These are phyloP conservation scores for Pseudogymnoascus sp. DNA, from an alignment of 2,329 filamentous ascomycete genomes.

Conservation along the genomic window DNA sequence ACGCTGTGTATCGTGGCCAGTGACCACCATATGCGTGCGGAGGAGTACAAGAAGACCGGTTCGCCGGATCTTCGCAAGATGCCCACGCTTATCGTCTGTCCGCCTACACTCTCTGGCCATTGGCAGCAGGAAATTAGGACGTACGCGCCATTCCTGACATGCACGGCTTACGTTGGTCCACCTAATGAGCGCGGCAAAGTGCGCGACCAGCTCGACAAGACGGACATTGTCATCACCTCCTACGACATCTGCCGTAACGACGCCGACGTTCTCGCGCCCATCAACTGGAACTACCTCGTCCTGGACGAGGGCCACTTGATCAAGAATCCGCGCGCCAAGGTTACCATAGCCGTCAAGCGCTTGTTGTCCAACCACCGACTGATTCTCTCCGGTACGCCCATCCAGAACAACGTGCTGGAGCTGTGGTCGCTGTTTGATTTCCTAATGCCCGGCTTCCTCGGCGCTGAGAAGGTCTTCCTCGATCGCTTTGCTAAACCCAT, in stretches of 20 bases:
- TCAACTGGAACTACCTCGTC: constrained; percentile 96
- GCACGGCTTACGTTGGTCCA: constrained; percentile 84
- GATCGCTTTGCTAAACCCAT: constrained; percentile 89
- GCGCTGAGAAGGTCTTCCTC: constrained; percentile 88
- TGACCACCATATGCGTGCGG: constrained; percentile 87
- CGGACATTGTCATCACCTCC: constrained; percentile 92
- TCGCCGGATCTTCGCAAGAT: constrained; percentile 69
- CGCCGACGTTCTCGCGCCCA: constrained; percentile 69
- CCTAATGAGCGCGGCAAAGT: constrained; percentile 70
- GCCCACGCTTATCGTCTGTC: constrained; percentile 90
- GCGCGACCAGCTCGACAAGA: constrained; percentile 59
- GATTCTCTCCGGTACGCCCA: constrained; percentile 92
- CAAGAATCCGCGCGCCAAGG: constrained; percentile 97
- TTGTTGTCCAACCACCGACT: constrained; percentile 87
- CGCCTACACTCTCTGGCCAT: constrained; percentile 90
- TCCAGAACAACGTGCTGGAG: constrained; percentile 95
- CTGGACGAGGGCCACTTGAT: constrained; percentile 96
- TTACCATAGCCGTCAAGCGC: constrained; percentile 84
- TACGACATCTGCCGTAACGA: constrained; percentile 98
- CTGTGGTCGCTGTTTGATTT: constrained; percentile 98
- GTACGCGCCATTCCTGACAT: constrained; percentile 88
- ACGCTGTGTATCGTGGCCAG: constrained; percentile 97
- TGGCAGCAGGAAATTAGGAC: constrained; percentile 98
- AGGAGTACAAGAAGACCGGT: constrained; percentile 78
- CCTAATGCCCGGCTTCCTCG: constrained; percentile 95